Evolutionary conservation across 2,329 filamentous ascomycete species (phyloP), one percentile per base, ranked within the genome.

Genomic region (Cercospora sp.): DNA sequence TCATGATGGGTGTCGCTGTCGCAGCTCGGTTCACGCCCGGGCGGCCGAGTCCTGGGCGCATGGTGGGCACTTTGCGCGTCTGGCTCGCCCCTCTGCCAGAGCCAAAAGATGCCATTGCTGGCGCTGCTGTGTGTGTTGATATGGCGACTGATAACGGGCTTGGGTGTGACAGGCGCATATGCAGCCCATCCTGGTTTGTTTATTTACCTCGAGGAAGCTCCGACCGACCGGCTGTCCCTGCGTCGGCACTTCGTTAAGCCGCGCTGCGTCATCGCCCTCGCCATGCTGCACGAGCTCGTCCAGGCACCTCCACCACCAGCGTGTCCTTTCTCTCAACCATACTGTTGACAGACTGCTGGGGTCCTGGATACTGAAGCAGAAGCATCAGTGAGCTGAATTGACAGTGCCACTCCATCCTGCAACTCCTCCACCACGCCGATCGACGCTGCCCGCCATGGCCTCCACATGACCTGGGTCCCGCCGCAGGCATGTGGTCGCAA

Each of bases 21-120:
- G 84, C 83, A 42, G 87, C 83, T 72, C 78, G 66, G 65, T 69
- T 76, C 7, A 73, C 68, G 65, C 69, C 75, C 6, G 76, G 77
- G 26, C 85, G 83, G 26, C 87, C 85, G 40, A 84, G 85, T 71
- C 85, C 82, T 45, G 84, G 85, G 70, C 86, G 82, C 78, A 87
- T 86, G 64, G 81, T 75, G 16, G 75, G 73, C 63, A 75, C 71
- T 70, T 73, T 73, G 51, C 72, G 72, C 51, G 71, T 69, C 36
- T 71, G 69, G 64, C 70, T 66, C 30, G 67, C 55, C 55, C 66
- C 67, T 66, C 68, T 57, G 51, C 62, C 62, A 20, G 51, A 36
- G 31, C 62, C 62, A 64, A 31, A 59, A 30, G 62, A 58, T 58
- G 62, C 62, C 62, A 59, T 59, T 28, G 40, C 42, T 36, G 28